Evolutionary conservation across 2,329 filamentous ascomycete genomes (phyloP).

Genomic region (Sclerotinia subarctica): DNA sequence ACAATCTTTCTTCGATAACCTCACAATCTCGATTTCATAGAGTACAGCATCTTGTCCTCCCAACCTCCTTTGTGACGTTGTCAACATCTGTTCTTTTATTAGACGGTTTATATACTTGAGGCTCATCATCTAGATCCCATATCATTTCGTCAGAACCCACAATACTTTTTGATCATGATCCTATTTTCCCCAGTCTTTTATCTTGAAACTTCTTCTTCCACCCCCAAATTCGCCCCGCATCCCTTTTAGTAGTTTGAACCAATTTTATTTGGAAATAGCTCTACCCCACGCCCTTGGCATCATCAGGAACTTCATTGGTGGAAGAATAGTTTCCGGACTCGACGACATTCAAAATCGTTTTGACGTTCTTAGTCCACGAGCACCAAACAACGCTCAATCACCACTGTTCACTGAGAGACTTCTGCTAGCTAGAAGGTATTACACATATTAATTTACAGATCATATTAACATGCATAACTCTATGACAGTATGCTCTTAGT

Average conservation of each 20-base stretch:
- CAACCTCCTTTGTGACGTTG: background rate
- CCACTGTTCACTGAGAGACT: background rate
- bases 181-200: background rate
- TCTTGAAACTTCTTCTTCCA: slow-evolving; percentile 1
- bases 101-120: background rate
- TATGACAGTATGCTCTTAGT: slow-evolving; percentile 6
- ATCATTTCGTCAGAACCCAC: background rate
- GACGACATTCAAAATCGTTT: slow-evolving; percentile 4
- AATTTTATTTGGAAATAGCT: background rate
- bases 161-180: slow-evolving; percentile 1
- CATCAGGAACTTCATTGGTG: slow-evolving; percentile 1
- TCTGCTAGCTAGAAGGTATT: background rate
- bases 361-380: background rate
- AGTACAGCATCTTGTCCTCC: slow-evolving; percentile 11
- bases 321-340: slow-evolving; percentile 15
- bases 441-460: background rate
- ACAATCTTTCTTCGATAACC: background rate
- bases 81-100: background rate
- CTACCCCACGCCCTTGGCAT: slow-evolving; percentile 20
- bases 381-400: background rate
- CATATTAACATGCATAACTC: slow-evolving; percentile 7
- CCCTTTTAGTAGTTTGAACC: background rate
- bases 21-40: slow-evolving; percentile 13
- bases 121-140: background rate
- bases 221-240: slow-evolving; percentile 10